Evolutionary conservation across 768 basidiomycete species (phyloP).

Genomic region (Astraeus odoratus): DNA sequence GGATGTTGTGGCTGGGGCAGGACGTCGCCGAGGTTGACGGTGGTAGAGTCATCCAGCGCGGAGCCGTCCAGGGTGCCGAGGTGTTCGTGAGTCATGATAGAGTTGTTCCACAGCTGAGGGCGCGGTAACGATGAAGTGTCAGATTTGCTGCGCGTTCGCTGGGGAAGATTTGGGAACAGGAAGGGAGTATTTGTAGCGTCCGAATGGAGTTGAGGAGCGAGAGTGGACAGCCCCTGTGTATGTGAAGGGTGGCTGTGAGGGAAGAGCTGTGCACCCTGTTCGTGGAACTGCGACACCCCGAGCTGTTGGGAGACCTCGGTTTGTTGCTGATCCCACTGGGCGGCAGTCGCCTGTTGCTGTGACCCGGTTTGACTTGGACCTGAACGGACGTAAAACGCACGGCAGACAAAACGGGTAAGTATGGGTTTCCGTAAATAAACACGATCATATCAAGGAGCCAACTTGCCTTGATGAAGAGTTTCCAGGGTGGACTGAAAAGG

Average conservation of each 20-base stretch:
- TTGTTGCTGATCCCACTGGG: slow-evolving; percentile 30
- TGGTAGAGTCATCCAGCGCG: slow-evolving; percentile 31
- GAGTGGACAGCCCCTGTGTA: slow-evolving; percentile 30
- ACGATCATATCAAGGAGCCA: slow-evolving; percentile 21
- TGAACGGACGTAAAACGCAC: slow-evolving; percentile 23
- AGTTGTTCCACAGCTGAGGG: slow-evolving; percentile 45
- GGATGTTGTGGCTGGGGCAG: slow-evolving; percentile 23
- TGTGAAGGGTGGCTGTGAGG: slow-evolving; percentile 30
- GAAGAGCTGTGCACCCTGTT: slow-evolving; percentile 25
- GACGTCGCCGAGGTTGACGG: slow-evolving; percentile 25
- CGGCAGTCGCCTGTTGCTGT: slow-evolving; percentile 29
- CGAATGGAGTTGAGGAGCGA: slow-evolving; percentile 25
- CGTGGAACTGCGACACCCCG: slow-evolving; percentile 25
- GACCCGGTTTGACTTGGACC: slow-evolving; percentile 25
- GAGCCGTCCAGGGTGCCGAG: slow-evolving; percentile 28
- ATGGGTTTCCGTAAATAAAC: slow-evolving; percentile 26
- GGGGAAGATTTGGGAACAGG: slow-evolving; percentile 31
- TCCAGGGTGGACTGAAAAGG: slow-evolving; percentile 48
- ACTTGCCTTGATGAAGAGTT: slow-evolving; percentile 50
- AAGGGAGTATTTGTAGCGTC: slow-evolving; percentile 33
- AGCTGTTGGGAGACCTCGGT: slow-evolving; percentile 24
- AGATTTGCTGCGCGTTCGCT: slow-evolving; percentile 51
- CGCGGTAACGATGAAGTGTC: slow-evolving; percentile 46
- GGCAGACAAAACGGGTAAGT: slow-evolving; percentile 22
- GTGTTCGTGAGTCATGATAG: slow-evolving; percentile 32